A percentile compares a stretch with the other conserved stretches of the same genome.
Evolutionary conservation across 208 protist genomes (phyloP).

Genomic region (Leishmania mexicana): DNA sequence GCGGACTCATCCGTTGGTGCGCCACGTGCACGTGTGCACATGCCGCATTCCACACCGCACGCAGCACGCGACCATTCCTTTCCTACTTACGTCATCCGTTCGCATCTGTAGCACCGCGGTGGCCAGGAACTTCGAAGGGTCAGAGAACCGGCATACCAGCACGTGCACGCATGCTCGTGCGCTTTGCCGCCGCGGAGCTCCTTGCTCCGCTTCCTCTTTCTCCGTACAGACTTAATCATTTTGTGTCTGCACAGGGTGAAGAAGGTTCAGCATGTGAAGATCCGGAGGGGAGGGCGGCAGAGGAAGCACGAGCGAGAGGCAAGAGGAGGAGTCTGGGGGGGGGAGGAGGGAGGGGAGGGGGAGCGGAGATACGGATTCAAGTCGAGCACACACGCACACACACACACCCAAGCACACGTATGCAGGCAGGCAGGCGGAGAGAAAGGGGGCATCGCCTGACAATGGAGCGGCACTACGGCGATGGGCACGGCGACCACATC

Average conservation of each 20-base stretch:
- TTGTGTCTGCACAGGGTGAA: background rate
- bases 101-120: background rate
- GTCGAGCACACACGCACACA: background rate
- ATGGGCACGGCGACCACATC: background rate
- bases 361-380: too few species aligned
- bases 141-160: background rate
- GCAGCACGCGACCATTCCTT: background rate
- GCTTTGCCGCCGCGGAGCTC: background rate
- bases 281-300: too few species aligned
- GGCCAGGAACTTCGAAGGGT: background rate
- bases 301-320: background rate
- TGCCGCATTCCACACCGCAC: background rate
- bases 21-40: background rate
- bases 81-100: background rate
- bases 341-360: background rate
- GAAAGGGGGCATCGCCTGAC: background rate
- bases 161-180: background rate
- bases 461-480: background rate
- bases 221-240: background rate
- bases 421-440: background rate
- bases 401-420: background rate
- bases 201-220: background rate
- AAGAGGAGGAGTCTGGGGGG: background rate
- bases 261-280: background rate
- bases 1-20: background rate